Evolutionary conservation across 1,284 basidiomycete genomes (phyloP).

Genomic region (Mycena citricolor): DNA sequence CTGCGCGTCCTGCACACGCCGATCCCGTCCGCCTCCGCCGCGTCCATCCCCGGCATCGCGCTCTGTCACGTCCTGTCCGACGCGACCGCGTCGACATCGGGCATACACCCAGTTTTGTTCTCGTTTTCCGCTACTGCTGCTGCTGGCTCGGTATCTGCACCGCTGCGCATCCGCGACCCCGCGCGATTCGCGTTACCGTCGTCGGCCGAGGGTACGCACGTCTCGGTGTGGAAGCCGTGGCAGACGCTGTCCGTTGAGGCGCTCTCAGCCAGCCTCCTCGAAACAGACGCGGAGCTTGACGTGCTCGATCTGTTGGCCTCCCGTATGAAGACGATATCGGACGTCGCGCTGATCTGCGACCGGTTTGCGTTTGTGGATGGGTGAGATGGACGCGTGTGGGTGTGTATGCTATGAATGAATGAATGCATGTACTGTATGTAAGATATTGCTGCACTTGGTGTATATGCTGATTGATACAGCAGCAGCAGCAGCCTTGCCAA

Average conservation of each 20-base stretch:
- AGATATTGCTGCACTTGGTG: too few species aligned
- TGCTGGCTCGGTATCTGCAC: constrained; percentile 14
- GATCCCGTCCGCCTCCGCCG: constrained; percentile 17
- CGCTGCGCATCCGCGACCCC: constrained; percentile 16
- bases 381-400: too few species aligned
- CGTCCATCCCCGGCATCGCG: constrained; percentile 26
- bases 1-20: constrained; percentile 34
- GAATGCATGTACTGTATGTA: too few species aligned
- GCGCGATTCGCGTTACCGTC: too few species aligned
- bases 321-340: constrained; percentile 7
- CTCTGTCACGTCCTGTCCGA: constrained; percentile 27
- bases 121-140: too few species aligned
- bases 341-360: constrained; percentile 20
- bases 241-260: constrained; percentile 16
- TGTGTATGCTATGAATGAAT: too few species aligned
- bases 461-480: too few species aligned
- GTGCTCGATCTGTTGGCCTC: constrained; percentile 14
- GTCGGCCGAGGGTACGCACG: constrained; percentile 23
- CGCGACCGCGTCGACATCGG: constrained; percentile 6
- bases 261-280: constrained; percentile 6
- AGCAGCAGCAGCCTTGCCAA: too few species aligned
- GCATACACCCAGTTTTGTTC: constrained; percentile 27
- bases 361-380: constrained; percentile 16
- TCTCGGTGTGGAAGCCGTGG: constrained; percentile 31
- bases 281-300: constrained; percentile 1